These are phyloP conservation scores for Typha latifolia DNA, from an alignment of 176 grass and related monocot genomes.

Conservation along the genomic window DNA sequence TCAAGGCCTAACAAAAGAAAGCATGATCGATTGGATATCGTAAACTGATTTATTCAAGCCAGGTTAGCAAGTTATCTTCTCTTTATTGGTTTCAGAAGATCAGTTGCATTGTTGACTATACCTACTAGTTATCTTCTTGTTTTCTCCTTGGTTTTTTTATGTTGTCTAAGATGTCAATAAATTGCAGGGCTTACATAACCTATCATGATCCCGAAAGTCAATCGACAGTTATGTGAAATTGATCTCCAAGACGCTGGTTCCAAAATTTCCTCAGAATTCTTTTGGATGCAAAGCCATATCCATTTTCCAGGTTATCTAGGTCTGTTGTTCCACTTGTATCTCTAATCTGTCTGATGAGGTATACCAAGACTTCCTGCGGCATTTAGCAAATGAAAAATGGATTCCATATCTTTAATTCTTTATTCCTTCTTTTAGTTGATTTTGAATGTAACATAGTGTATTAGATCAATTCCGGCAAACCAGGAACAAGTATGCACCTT, in stretches of 20 bases:
- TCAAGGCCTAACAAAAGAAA: slow-evolving; percentile 94
- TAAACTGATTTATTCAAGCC: slow-evolving; percentile 29
- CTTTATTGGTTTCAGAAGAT: neutral
- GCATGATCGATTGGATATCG: slow-evolving; percentile 54
- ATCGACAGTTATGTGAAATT: neutral
- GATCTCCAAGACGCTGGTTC: neutral
- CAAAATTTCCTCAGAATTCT: neutral
- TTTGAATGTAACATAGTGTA: neutral
- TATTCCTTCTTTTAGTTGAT: slow-evolving; percentile 5
- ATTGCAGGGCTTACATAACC: neutral
- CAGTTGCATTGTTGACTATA: neutral
- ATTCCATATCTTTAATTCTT: slow-evolving; percentile 14
- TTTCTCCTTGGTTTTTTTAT: neutral
- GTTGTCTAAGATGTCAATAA: neutral
- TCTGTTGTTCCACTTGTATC: slow-evolving; percentile 5
- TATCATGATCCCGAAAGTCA: neutral
- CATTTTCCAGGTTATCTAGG: neutral
- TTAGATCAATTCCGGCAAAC: neutral
- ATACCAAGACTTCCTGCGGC: neutral
- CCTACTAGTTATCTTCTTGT: neutral
- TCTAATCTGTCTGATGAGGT: slow-evolving; percentile 3
- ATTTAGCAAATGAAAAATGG: slow-evolving; percentile 1
- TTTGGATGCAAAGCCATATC: neutral
- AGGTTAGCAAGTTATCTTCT: neutral
- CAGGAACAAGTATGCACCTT: neutral